These are phyloP conservation scores for Xylaria sp. DNA, from an alignment of 2,329 filamentous ascomycete species.

Conservation along the genomic window DNA sequence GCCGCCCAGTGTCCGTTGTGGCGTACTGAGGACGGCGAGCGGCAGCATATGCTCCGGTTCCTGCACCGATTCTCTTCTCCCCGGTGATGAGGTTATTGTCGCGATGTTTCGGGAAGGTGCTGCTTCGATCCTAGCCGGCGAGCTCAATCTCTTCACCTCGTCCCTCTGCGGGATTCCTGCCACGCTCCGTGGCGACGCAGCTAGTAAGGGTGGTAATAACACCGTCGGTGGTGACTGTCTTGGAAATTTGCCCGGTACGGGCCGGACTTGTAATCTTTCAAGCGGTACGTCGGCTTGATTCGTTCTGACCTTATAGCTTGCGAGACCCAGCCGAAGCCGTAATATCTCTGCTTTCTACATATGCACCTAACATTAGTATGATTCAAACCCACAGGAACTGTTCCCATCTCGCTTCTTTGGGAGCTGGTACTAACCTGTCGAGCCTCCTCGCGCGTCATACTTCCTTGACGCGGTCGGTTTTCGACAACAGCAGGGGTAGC, in stretches of 20 bases:
- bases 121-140: slow-evolving; percentile 18
- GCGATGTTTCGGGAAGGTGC: slow-evolving; percentile 5
- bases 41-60: slow-evolving; percentile 36
- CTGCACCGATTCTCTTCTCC: slow-evolving; percentile 25
- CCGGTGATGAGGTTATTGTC: slow-evolving; percentile 21
- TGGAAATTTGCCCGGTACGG: slow-evolving; percentile 40
- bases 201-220: slow-evolving; percentile 21
- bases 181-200: slow-evolving; percentile 13
- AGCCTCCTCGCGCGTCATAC: slow-evolving; percentile 64
- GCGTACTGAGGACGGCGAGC: slow-evolving; percentile 15
- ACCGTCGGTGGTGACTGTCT: slow-evolving; percentile 6
- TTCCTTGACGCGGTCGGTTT: slow-evolving; percentile 41
- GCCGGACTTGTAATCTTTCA: slow-evolving; percentile 64
- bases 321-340: slow-evolving; percentile 74
- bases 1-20: slow-evolving; percentile 38
- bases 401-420: neutral
- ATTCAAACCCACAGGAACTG: neutral
- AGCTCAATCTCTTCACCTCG: slow-evolving; percentile 14
- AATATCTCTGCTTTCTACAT: slow-evolving; percentile 72
- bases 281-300: slow-evolving; percentile 76
- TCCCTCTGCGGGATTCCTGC: slow-evolving; percentile 5
- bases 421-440: slow-evolving; percentile 57
- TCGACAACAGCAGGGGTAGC: slow-evolving; percentile 32
- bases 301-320: slow-evolving; percentile 79
- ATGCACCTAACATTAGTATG: slow-evolving; percentile 23